Base-by-base conservation (phyloP, 371 early-diverging fungal genomes). In the Smittium culicis region DNA sequence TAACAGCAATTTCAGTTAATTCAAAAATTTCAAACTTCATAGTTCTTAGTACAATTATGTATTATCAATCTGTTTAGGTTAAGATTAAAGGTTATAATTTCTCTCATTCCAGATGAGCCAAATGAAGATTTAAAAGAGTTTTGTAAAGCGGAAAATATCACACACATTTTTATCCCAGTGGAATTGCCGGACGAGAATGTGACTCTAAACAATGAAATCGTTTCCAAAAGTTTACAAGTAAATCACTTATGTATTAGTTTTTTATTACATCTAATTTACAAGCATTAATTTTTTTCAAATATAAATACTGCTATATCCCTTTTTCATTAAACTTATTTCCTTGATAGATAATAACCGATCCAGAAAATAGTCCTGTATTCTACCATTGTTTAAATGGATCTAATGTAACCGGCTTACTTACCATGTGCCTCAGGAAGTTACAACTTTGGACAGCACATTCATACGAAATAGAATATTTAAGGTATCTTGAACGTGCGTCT, bases 381-480 rank as follows among this genome's bases (percentile, higher is more conserved):
- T 69, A 95, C 0, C 96, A 96, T 71, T 96, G 96, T 69, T 73
- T 92, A 25, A 93, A 95, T 70, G 96, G 96, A 16, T 85, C 91
- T 0, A 82, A 89, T 66, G 93, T 93, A 24, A 94, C 93, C 0
- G 91, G 91, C 0, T 73, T 92, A 5, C 85, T 91, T 0, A 74
- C 93, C 16, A 87, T 89, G 67, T 91, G 93, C 70, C 69, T 96
- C 63, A 81, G 96, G 34, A 93, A 91, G 68, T 71, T 96, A 57
- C 94, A 94, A 79, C 82, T 88, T 72, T 96, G 95, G 96, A 82
- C 83, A 27, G 73, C 82, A 17, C 79, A 87, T 2, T 84, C 86
- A 25, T 82, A 85, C 11, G 80, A 91, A 75, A 79, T 81, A 59
- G 93, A 92, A 77, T 88, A 85, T 64, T 66, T 85, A 59, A 74